These are phyloP conservation scores for Amyloporia xantha DNA, from an alignment of 768 basidiomycete species.

Conservation along the genomic window DNA sequence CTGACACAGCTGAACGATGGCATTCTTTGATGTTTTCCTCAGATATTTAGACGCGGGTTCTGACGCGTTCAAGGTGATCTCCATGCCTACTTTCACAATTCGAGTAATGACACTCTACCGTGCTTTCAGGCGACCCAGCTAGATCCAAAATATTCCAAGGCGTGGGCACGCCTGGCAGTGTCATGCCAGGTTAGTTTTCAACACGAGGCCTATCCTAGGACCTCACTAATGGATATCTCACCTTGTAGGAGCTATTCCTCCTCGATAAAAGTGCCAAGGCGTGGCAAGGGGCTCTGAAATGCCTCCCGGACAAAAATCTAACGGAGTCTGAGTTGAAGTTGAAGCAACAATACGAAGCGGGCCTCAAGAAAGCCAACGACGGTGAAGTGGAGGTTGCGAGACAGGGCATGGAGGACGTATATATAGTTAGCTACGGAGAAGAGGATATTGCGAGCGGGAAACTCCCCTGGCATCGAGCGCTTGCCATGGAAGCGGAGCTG, in stretches of 20 bases:
- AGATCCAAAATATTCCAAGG: slow-evolving; percentile 19
- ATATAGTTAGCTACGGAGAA: not conserved
- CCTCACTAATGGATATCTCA: not conserved
- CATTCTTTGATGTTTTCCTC: not conserved
- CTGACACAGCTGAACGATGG: not conserved
- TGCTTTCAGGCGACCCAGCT: slow-evolving; percentile 16
- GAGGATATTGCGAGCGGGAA: slow-evolving; percentile 2
- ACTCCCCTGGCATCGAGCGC: slow-evolving; percentile 17
- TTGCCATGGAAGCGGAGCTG: slow-evolving; percentile 13
- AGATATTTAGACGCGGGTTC: slow-evolving; percentile 13
- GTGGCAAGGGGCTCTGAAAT: slow-evolving; percentile 12
- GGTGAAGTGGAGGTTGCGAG: not conserved
- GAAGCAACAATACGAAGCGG: slow-evolving; percentile 15
- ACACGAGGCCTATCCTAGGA: not conserved
- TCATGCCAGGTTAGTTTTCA: slow-evolving; percentile 14
- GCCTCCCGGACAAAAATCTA: slow-evolving; percentile 6
- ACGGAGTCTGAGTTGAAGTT: slow-evolving; percentile 13
- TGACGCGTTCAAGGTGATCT: slow-evolving; percentile 14
- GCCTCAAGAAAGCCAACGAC: slow-evolving; percentile 8
- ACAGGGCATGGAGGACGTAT: not conserved
- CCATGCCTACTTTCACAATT: no score
- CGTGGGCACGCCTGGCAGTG: slow-evolving; percentile 19
- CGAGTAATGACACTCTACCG: no score
- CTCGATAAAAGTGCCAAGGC: slow-evolving; percentile 9
- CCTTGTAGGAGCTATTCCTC: slow-evolving; percentile 7